A percentile compares a stretch with the other conserved stretches of the same genome.
Conservation (phyloP, 345 rosid species). For the Pugionium cornutum region DNA sequence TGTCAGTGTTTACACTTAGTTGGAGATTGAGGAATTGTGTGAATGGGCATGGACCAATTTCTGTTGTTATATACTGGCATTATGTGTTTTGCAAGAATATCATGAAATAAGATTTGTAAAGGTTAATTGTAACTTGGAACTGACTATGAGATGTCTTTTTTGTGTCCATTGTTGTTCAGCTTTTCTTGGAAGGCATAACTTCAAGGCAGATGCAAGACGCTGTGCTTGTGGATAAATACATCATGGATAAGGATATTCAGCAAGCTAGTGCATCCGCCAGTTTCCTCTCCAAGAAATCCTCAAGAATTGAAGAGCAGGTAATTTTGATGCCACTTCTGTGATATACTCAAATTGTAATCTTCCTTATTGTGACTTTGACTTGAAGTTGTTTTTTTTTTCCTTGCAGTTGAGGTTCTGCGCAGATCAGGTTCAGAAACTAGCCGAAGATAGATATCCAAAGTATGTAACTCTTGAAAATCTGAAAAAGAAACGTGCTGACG, state of each 20-base stretch:
- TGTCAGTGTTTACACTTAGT: conserved; percentile 1
- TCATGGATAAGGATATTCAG: conserved; percentile 69
- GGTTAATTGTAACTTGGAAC: background rate
- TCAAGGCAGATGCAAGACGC: conserved; percentile 76
- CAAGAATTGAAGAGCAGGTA: conserved; percentile 91
- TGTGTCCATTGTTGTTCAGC: conserved; percentile 52
- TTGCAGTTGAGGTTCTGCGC: conserved; percentile 71
- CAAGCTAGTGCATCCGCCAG: conserved; percentile 65
- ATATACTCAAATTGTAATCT: conserved; percentile 51
- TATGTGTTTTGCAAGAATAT: conserved; percentile 6
- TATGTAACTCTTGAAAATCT: conserved; percentile 53
- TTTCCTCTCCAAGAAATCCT: conserved; percentile 63
- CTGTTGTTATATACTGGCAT: background rate
- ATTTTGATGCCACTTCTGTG: conserved; percentile 46
- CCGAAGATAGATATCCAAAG: conserved; percentile 63
- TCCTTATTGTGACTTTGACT: conserved; percentile 8
- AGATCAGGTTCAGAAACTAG: conserved; percentile 73
- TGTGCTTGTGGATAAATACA: conserved; percentile 57
- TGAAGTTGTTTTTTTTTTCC: conserved; percentile 5
- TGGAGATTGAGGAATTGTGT: conserved; percentile 8
- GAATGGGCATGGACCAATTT: background rate
- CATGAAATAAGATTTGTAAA: background rate
- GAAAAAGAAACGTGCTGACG: conserved; percentile 63
- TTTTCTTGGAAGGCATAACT: conserved; percentile 72
- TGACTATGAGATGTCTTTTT: conserved; percentile 21